Evolutionary conservation across 176 grass and related monocot species (phyloP).

Genomic region (Pontederia paniculata): DNA sequence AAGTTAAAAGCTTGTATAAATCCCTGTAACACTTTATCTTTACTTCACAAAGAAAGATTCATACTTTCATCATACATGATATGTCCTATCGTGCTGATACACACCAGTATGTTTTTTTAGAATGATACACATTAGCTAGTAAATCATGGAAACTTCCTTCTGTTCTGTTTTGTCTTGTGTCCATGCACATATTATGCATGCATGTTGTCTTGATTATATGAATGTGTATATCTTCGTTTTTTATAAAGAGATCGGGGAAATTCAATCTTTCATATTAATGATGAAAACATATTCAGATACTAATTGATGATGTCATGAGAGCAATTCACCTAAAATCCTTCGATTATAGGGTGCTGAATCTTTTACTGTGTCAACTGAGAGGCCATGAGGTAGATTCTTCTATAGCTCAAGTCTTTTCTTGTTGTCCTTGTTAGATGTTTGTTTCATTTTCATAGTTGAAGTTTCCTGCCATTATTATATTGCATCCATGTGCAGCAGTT

Average conservation of each 20-base stretch:
- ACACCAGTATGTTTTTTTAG: too few relatives aligned
- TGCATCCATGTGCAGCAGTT: not conserved
- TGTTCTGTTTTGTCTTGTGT: too few relatives aligned
- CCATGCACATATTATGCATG: too few relatives aligned
- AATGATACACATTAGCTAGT: too few relatives aligned
- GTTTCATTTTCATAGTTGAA: not conserved
- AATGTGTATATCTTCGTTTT: not conserved
- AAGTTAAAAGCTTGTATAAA: too few relatives aligned
- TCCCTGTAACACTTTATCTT: too few relatives aligned
- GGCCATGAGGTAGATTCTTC: constrained; percentile 47
- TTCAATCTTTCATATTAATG: constrained; percentile 14
- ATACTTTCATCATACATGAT: too few relatives aligned
- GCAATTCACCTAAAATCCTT: constrained; percentile 94
- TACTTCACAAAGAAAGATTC: too few relatives aligned
- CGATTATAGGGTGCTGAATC: constrained; percentile 86
- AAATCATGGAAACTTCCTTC: too few relatives aligned
- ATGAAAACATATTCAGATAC: constrained; percentile 40
- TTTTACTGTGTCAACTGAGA: constrained; percentile 64
- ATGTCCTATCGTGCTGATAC: too few relatives aligned
- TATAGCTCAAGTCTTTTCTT: not conserved
- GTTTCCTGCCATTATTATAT: not conserved
- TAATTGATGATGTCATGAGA: constrained; percentile 58
- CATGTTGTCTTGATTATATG: not conserved
- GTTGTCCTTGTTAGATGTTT: not conserved
- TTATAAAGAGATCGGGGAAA: not conserved